These are phyloP conservation scores for Boletellus emodensis DNA, from an alignment of 768 basidiomycete species.

Conservation along the genomic window DNA sequence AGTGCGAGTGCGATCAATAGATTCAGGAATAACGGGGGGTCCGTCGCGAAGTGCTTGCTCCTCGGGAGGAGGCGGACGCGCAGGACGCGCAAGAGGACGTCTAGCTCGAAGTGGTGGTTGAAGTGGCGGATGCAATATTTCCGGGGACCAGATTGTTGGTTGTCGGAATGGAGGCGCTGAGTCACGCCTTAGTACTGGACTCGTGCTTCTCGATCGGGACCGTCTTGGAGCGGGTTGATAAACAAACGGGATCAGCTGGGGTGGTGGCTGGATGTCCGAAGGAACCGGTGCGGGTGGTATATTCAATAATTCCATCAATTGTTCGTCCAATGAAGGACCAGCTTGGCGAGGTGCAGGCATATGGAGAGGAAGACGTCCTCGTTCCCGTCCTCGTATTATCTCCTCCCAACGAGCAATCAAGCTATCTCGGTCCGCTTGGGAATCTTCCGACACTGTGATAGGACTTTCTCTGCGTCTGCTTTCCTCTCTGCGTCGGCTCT, in stretches of 20 bases:
- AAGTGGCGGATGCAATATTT: conserved; percentile 9
- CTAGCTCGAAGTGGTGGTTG: conserved; percentile 7
- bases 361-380: conserved; percentile 36
- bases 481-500: conserved; percentile 1
- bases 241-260: conserved; percentile 49
- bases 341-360: conserved; percentile 39
- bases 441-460: conserved; percentile 29
- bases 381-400: conserved; percentile 24
- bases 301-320: conserved; percentile 58
- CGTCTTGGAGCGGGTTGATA: conserved; percentile 47
- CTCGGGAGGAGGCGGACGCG: neutral
- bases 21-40: conserved; percentile 10
- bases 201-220: conserved; percentile 39
- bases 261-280: conserved; percentile 44
- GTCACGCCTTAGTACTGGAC: conserved; percentile 30
- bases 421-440: conserved; percentile 24
- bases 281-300: conserved; percentile 39
- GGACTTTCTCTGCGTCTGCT: conserved; percentile 19
- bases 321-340: conserved; percentile 54
- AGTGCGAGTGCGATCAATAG: conserved; percentile 2
- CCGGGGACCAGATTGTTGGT: conserved; percentile 19
- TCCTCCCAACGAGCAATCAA: conserved; percentile 26
- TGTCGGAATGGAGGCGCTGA: conserved; percentile 28
- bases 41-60: neutral
- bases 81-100: conserved; percentile 4